Conservation (phyloP, 1,139 yeast species). For the Hyphopichia buzzinii region DNA sequence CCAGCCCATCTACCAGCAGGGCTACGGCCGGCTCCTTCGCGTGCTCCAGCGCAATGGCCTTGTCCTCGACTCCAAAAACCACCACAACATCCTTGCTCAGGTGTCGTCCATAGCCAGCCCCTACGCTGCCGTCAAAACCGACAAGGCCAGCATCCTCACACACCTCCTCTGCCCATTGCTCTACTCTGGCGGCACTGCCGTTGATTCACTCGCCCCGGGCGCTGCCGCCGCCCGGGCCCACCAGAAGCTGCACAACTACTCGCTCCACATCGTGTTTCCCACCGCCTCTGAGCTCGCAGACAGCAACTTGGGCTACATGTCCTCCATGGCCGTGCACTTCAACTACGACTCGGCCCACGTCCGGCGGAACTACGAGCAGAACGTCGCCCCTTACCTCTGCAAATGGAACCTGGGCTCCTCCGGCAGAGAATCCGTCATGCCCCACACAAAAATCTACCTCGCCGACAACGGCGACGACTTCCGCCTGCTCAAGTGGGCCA, state of each 20-base stretch:
- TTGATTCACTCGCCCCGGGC: constrained; percentile 30
- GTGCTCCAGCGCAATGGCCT: constrained; percentile 33
- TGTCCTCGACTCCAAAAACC: constrained; percentile 16
- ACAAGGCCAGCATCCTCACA: constrained; percentile 49
- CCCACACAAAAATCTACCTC: constrained; percentile 40
- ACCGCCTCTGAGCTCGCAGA: constrained; percentile 46
- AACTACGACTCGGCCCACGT: constrained; percentile 24
- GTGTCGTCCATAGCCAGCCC: constrained; percentile 63
- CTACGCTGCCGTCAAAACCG: constrained; percentile 25
- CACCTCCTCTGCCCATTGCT: constrained; percentile 53
- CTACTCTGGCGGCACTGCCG: constrained; percentile 14
- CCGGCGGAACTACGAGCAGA: constrained; percentile 29
- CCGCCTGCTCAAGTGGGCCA: constrained; percentile 54
- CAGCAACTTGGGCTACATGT: constrained; percentile 43
- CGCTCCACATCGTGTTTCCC: constrained; percentile 55
- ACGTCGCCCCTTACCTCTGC: constrained; percentile 32
- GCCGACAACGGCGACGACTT: constrained; percentile 51
- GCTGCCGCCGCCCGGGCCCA: constrained; percentile 21
- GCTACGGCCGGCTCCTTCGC: constrained; percentile 51
- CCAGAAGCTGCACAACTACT: constrained; percentile 26
- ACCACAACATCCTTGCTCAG: constrained; percentile 48
- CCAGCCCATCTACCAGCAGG: constrained; percentile 25
- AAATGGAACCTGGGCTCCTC: constrained; percentile 27
- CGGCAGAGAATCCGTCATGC: constrained; percentile 35
- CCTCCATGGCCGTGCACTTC: constrained; percentile 59